A percentile compares a stretch with the other conserved stretches of the same genome.
phyloP scores from a whole-genome alignment of 148 eudicot genomes.

The Vaccinium vitisidaea region DNA sequence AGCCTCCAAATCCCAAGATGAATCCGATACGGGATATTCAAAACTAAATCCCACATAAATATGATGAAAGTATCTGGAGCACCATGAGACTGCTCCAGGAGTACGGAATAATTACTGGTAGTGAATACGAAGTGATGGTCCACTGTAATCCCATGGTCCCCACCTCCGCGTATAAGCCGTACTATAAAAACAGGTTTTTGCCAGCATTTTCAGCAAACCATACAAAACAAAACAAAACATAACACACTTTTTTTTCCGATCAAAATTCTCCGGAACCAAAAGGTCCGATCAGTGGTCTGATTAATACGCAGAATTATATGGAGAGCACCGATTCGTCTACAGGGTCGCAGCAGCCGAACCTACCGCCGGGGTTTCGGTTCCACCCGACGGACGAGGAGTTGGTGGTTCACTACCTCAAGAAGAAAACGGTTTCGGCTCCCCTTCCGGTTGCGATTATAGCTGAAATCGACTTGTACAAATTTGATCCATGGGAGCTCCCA shows the following conservation, averaged over 20 bases:
- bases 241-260: background rate
- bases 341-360: constrained; percentile 27
- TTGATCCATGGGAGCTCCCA: constrained; percentile 45
- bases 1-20: too few relatives aligned
- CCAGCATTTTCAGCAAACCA: background rate
- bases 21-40: too few relatives aligned
- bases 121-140: background rate
- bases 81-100: too few relatives aligned
- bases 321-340: constrained; percentile 7
- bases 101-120: background rate
- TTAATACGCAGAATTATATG: background rate
- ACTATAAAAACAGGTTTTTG: background rate
- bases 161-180: background rate
- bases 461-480: constrained; percentile 37
- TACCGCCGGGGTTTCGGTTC: constrained; percentile 45
- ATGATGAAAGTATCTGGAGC: too few relatives aligned
- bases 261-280: too few relatives aligned
- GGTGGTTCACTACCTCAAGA: constrained; percentile 35
- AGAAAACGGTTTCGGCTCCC: constrained; percentile 31
- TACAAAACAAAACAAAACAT: background rate
- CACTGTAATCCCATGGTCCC: background rate
- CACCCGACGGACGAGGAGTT: constrained; percentile 50
- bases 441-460: constrained; percentile 31
- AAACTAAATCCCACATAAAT: too few relatives aligned
- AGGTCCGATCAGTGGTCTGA: background rate